These are phyloP conservation scores for Neoboletus magnificus DNA, from an alignment of 768 basidiomycete genomes.

Conservation along the genomic window DNA sequence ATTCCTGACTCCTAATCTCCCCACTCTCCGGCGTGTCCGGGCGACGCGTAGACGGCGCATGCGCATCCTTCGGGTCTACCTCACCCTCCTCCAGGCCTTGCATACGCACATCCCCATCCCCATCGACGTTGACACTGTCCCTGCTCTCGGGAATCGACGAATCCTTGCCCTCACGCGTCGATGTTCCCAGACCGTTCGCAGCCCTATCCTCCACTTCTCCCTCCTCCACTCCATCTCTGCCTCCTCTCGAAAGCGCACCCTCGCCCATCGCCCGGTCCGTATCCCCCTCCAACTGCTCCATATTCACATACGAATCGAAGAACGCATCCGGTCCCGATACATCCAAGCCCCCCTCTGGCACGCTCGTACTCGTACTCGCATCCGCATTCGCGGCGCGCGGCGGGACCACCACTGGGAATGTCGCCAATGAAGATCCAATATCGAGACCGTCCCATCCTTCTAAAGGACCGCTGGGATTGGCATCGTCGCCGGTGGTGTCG, in stretches of 20 bases:
- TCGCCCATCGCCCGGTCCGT: not conserved
- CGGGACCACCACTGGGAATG: not conserved
- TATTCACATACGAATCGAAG: slow-evolving; percentile 24
- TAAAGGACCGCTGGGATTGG: not conserved
- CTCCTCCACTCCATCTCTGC: not conserved
- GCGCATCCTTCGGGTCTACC: slow-evolving; percentile 5
- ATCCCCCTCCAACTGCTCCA: slow-evolving; percentile 14
- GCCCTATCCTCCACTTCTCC: not conserved
- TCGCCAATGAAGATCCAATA: slow-evolving; percentile 5
- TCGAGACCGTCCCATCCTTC: slow-evolving; percentile 7
- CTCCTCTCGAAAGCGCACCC: not conserved
- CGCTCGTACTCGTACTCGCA: not conserved
- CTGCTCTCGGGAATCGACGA: not conserved
- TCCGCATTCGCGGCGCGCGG: not conserved
- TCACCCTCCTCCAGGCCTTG: slow-evolving; percentile 14
- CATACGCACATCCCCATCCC: not conserved
- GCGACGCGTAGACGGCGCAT: not conserved
- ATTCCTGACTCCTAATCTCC: slow-evolving; percentile 13
- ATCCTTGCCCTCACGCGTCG: not conserved
- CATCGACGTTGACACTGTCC: not conserved
- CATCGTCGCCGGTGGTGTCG: slow-evolving; percentile 1
- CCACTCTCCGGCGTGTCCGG: slow-evolving; percentile 12
- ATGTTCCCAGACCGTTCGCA: not conserved
- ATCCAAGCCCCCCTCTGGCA: slow-evolving; percentile 1
- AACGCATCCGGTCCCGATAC: slow-evolving; percentile 7